Conservation (phyloP, 2,329 filamentous ascomycete species). For the Talaromyces sp. region DNA sequence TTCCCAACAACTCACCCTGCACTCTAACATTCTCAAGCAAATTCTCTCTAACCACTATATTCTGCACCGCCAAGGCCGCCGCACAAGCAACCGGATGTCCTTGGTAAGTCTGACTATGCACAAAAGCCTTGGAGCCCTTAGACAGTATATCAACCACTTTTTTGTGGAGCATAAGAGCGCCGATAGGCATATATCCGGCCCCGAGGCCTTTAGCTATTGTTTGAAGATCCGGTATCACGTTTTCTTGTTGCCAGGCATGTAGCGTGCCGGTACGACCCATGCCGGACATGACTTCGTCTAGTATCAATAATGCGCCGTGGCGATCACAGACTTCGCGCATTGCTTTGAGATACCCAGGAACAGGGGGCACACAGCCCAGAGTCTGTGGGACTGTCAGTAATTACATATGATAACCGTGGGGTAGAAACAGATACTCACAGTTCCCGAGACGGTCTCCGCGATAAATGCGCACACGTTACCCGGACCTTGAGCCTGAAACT, state of each 20-base stretch:
- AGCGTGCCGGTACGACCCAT: conserved; percentile 60
- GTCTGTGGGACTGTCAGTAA: conserved; percentile 29
- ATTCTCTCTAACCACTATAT: conserved; percentile 38
- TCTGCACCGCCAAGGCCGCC: conserved; percentile 58
- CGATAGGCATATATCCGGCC: conserved; percentile 55
- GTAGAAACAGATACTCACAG: conserved; percentile 25
- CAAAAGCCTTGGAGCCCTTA: conserved; percentile 49
- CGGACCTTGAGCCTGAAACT: conserved; percentile 61
- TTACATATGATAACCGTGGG: too few relatives aligned
- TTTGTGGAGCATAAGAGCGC: conserved; percentile 53
- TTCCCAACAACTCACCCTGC: not conserved
- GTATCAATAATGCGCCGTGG: conserved; percentile 65
- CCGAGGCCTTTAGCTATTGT: conserved; percentile 59
- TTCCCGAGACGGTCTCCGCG: conserved; percentile 66
- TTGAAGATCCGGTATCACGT: conserved; percentile 56
- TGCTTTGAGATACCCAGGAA: conserved; percentile 63
- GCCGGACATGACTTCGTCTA: conserved; percentile 73
- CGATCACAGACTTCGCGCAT: conserved; percentile 64
- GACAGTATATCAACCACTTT: conserved; percentile 49
- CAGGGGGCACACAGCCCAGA: conserved; percentile 62
- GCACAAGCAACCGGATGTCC: conserved; percentile 56
- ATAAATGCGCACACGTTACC: conserved; percentile 66
- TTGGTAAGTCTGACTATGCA: conserved; percentile 61
- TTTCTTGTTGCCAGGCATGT: conserved; percentile 59
- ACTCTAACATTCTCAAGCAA: conserved; percentile 27